Evolutionary conservation across 148 eudicot species (phyloP).

Genomic region (Rhododendron kiyosumense): DNA sequence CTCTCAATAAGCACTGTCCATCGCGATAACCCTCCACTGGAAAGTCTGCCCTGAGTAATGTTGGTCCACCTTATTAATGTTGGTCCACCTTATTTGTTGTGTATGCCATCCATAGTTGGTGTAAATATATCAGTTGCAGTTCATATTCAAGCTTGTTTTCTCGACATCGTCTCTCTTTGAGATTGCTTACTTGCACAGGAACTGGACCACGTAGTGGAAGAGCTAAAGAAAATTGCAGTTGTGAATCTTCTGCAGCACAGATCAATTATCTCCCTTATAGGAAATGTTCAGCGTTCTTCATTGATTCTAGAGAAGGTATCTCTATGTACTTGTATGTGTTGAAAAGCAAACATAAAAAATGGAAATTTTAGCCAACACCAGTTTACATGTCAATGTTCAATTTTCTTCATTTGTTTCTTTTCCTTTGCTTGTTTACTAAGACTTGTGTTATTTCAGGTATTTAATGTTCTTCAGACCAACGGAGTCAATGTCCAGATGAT

Average conservation of each 20-base stretch:
- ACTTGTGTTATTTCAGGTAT: slow-evolving; percentile 38
- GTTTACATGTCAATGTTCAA: background rate
- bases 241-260: slow-evolving; percentile 69
- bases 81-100: background rate
- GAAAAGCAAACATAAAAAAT: background rate
- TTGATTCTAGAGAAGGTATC: slow-evolving; percentile 64
- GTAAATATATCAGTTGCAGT: background rate
- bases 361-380: background rate
- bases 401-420: background rate
- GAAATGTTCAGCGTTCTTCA: slow-evolving; percentile 83
- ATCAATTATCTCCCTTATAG: slow-evolving; percentile 81
- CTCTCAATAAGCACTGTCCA: background rate
- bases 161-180: background rate
- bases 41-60: background rate
- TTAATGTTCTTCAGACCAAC: slow-evolving; percentile 54
- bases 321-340: background rate
- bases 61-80: background rate
- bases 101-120: background rate
- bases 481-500: slow-evolving; percentile 91
- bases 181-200: slow-evolving; percentile 37
- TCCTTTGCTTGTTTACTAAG: background rate
- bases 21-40: background rate
- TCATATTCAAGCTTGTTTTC: background rate
- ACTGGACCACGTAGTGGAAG: slow-evolving; percentile 70
- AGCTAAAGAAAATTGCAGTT: slow-evolving; percentile 78